Evolutionary conservation across 768 basidiomycete genomes (phyloP), one percentile per base, ranked within the genome.

Genomic region (Lactarius indigo): DNA sequence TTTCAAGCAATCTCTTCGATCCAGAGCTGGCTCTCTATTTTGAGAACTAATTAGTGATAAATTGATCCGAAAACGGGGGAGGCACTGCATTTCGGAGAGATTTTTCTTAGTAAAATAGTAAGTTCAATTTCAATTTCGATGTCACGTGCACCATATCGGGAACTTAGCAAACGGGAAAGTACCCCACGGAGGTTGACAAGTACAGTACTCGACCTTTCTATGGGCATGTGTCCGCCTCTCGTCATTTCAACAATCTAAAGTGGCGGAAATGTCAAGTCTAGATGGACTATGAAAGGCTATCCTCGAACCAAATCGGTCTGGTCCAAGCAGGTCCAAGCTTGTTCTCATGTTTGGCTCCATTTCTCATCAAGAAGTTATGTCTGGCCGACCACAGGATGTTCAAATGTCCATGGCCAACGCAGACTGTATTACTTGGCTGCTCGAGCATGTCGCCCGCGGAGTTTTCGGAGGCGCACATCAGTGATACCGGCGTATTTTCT

Each of bases 281-380:
- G 55, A 33, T 56, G 17, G 15, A 9, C 30, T n/a, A 20, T 17
- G 55, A 56, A 31, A 20, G 28, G 28, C 54, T 31, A 23, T 47
- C 44, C 7, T 47, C 3, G 44, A 12, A 20, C 9, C n/a, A 12
- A 47, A 20, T 9, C 30, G 18, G 30, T 6, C 18, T 31, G 55
- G 30, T 7, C 26, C 37, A 39, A 37, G 33, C 33, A 2, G 35
- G 35, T 37, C 35, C 17, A 10, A 31, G 30, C 31, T 33, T 10
- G 55, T 31, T 20, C 8, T 9, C 26, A 18, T 57, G 23, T 64
- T 52, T 66, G 65, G 60, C 65, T 61, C 65, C 65, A 62, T 66
- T 61, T 31, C 15, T 12, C 44, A 50, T 50, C 55, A 41, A 61
- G 37, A 8, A 44, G 6, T 20, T n/a, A 20, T 10, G n/a, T 26